Evolutionary conservation across 768 basidiomycete genomes (phyloP), one percentile per base, ranked within the genome.

Genomic region (Lactifluus rugatus): DNA sequence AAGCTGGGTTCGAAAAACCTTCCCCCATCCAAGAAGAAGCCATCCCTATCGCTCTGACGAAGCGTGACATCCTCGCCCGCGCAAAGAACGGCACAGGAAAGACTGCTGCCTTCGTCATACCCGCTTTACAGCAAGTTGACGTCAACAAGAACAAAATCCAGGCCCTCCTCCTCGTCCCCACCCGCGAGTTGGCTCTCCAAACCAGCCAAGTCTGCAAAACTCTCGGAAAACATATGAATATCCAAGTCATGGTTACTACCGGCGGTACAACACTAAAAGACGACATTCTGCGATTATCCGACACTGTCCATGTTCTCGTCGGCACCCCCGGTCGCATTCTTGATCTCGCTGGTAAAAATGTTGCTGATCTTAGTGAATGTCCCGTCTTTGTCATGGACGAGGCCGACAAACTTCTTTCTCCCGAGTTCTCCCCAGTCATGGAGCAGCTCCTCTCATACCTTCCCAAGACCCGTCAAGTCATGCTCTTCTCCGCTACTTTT

Each of bases 21-120:
- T 95, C 92, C 25, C 95, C 95, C 62, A 97, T 99, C 73, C 95
- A 99, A 78, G 95, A 99, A 81, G 91, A 96, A 76, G 90, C 95
- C 53, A 97, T 97, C 67, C 95, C 95, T 55, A 83, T 92, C 66
- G 93, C 94, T 39, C 84, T 98, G 68, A 84, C 89, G 56, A 89
- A 87, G 66, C 86, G 95, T 69, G 95, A 99, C 75, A 74, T 98
- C 70, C 88, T 95, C 64, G 93, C 93, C 42, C 89, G 93, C 64
- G 93, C 93, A 56, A 94, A 95, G 81, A 92, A 93, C 67, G 90
- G 95, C 63, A 99, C 95, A 3, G 95, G 95, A 64, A 93, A 99
- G 79, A 99, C 95, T 23, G 95, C 94, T 39, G 96, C 95, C 23
- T 99, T 98, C 79, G 91, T 95, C 74, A 98, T 99, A 71, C 95